These are phyloP conservation scores for Scheffersomyces lignicola DNA, from an alignment of 1,139 yeast species.

Conservation along the genomic window DNA sequence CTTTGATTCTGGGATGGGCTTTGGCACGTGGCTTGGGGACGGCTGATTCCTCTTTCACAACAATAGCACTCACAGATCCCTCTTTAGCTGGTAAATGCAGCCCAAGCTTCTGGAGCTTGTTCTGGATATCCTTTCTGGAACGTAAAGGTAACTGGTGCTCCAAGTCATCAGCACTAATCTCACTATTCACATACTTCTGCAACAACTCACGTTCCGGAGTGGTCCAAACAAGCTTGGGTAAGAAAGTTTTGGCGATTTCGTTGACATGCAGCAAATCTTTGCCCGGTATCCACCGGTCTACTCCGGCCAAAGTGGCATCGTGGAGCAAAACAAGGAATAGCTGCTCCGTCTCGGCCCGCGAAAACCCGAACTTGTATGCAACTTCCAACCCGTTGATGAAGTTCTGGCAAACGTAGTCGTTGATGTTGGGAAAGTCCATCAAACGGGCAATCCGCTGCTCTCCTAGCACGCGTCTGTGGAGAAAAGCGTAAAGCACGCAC, in stretches of 20 bases:
- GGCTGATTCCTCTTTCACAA: no score
- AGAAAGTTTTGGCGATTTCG: neutral
- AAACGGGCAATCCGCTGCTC: neutral
- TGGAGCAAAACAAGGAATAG: slow-evolving; percentile 1
- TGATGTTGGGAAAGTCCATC: neutral
- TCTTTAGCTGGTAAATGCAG: no score
- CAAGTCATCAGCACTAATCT: neutral
- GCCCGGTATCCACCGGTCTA: neutral
- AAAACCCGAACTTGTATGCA: neutral
- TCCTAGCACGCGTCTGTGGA: neutral
- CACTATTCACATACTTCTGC: neutral
- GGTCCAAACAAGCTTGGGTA: neutral
- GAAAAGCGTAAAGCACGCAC: neutral
- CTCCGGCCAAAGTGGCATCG: neutral
- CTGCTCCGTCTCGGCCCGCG: neutral
- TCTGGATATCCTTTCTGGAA: neutral
- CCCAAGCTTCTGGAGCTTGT: neutral
- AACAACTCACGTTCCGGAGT: neutral
- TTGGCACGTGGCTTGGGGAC: no score
- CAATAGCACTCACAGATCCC: no score
- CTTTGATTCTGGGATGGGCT: slow-evolving; percentile 1
- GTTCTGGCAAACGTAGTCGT: neutral
- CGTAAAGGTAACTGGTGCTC: neutral
- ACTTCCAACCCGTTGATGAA: neutral
- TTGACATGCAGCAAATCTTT: neutral